Conservation (phyloP, 768 basidiomycete genomes). For the Amanita rimosa region DNA sequence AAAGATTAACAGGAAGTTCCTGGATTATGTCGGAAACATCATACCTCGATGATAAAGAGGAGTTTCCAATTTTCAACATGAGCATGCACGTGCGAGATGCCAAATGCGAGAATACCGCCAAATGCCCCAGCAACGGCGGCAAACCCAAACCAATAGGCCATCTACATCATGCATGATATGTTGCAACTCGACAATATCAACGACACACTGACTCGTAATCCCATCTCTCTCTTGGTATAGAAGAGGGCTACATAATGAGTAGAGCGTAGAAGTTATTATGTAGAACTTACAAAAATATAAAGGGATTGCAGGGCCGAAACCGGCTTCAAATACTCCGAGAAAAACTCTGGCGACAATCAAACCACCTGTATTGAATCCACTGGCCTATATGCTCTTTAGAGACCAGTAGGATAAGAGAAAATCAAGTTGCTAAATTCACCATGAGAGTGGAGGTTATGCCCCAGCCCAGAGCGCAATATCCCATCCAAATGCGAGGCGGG, state of each 20-base stretch:
- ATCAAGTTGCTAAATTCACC: constrained; percentile 24
- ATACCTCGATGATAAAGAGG: constrained; percentile 65
- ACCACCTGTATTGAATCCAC: constrained; percentile 48
- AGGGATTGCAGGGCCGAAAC: constrained; percentile 68
- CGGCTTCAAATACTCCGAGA: constrained; percentile 70
- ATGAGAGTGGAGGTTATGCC: constrained; percentile 64
- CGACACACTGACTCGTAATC: constrained; percentile 39
- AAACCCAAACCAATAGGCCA: constrained; percentile 79
- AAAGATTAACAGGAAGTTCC: not conserved
- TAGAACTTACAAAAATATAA: constrained; percentile 58
- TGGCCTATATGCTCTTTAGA: constrained; percentile 27
- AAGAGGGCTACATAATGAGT: constrained; percentile 42
- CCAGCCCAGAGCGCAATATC: constrained; percentile 58
- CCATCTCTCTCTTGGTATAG: constrained; percentile 67
- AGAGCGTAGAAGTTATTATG: not conserved
- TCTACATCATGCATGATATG: constrained; percentile 15
- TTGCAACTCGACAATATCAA: not conserved
- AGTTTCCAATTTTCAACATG: constrained; percentile 45
- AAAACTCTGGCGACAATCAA: constrained; percentile 47
- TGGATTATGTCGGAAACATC: not conserved
- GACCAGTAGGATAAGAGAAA: not conserved
- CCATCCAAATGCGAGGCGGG: constrained; percentile 60
- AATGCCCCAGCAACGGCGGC: constrained; percentile 80
- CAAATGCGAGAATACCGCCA: constrained; percentile 76
- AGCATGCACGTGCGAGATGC: constrained; percentile 49